These are phyloP conservation scores for Neoboletus magnificus DNA, from an alignment of 768 basidiomycete species.

Conservation along the genomic window DNA sequence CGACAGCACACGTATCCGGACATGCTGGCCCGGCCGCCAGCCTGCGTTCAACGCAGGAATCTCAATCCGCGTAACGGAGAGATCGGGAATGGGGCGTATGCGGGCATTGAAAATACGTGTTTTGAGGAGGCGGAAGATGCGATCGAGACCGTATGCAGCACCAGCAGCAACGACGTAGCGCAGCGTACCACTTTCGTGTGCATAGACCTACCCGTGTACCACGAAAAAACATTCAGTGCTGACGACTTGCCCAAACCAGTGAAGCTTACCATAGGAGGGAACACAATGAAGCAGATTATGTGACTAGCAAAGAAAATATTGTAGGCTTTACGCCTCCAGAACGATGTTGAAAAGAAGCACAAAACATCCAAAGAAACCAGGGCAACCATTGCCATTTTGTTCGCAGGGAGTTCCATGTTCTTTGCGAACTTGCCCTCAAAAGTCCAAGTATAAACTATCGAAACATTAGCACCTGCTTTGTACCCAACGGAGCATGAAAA, in stretches of 20 bases:
- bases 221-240: slow-evolving; percentile 9
- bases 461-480: not conserved
- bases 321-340: slow-evolving; percentile 41
- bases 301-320: slow-evolving; percentile 44
- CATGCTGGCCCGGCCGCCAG: slow-evolving; percentile 61
- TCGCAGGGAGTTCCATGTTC: slow-evolving; percentile 11
- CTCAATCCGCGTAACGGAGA: slow-evolving; percentile 46
- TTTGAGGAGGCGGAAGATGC: slow-evolving; percentile 42
- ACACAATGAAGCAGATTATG: slow-evolving; percentile 38
- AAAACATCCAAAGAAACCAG: slow-evolving; percentile 36
- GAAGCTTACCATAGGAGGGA: slow-evolving; percentile 37
- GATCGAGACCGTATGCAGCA: slow-evolving; percentile 45
- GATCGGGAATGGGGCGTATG: slow-evolving; percentile 43
- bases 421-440: slow-evolving; percentile 16
- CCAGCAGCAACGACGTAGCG: slow-evolving; percentile 41
- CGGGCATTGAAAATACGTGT: slow-evolving; percentile 44
- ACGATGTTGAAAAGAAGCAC: slow-evolving; percentile 38
- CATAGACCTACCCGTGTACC: slow-evolving; percentile 20
- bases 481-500: not conserved
- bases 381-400: slow-evolving; percentile 33
- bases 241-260: not conserved
- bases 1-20: slow-evolving; percentile 46
- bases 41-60: slow-evolving; percentile 45
- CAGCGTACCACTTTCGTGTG: slow-evolving; percentile 26
- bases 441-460: slow-evolving; percentile 30